phyloP scores from a whole-genome alignment of 2,329 filamentous ascomycete genomes.

The Aspergillus piperis region DNA sequence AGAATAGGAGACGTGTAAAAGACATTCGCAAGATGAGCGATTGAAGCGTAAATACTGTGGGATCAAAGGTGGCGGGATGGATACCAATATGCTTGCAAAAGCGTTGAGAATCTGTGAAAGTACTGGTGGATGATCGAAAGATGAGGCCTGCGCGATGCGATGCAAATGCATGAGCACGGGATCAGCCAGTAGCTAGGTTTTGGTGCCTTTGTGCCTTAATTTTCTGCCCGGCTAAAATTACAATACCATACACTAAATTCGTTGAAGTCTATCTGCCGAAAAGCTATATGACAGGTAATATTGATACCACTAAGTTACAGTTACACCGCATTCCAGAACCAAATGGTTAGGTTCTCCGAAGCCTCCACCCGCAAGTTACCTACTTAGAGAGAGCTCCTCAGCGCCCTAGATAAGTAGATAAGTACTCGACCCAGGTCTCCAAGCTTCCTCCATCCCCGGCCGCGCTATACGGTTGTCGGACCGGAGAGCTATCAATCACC shows the following conservation, averaged over 20 bases:
- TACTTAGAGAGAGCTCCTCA: not conserved
- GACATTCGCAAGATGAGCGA: not conserved
- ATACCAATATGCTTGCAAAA: not conserved
- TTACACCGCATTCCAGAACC: not conserved
- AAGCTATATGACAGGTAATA: too few relatives aligned
- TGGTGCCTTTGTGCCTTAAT: conserved; percentile 22
- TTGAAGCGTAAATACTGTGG: not conserved
- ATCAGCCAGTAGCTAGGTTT: conserved; percentile 21
- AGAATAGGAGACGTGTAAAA: not conserved
- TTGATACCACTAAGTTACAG: not conserved
- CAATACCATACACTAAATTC: not conserved
- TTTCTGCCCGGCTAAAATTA: not conserved
- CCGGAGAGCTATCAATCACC: not conserved
- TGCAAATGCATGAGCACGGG: conserved; percentile 23
- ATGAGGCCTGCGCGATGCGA: conserved; percentile 19
- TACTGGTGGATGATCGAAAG: not conserved
- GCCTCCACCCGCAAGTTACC: not conserved
- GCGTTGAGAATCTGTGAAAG: not conserved
- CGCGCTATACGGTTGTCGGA: too few relatives aligned
- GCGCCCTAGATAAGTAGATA: not conserved
- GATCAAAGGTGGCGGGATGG: not conserved
- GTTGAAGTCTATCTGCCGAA: too few relatives aligned
- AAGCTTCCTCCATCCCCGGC: not conserved
- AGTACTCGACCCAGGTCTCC: not conserved
- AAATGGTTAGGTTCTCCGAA: not conserved